Evolutionary conservation across 176 grass and related monocot genomes (phyloP).

Genomic region (Musa acuminata): DNA sequence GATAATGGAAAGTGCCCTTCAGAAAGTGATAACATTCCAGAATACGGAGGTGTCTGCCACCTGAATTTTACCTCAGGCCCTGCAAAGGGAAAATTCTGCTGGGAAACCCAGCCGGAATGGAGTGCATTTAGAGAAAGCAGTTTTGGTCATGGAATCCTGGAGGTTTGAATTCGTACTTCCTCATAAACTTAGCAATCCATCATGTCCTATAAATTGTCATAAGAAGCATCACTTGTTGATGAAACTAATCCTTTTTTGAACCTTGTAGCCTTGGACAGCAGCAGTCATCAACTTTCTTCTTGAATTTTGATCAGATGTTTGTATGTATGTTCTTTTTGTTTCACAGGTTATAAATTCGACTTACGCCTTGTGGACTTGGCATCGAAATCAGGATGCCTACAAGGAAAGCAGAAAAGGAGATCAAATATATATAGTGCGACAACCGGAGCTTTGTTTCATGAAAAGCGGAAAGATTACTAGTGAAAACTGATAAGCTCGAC

Average conservation of each 20-base stretch:
- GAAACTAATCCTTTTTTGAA: too few relatives aligned
- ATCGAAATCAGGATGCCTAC: conserved; percentile 79
- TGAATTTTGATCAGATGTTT: neutral
- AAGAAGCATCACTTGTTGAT: too few relatives aligned
- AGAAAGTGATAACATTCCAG: conserved; percentile 42
- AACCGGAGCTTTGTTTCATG: conserved; percentile 35
- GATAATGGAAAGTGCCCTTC: conserved; percentile 68
- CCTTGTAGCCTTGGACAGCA: neutral
- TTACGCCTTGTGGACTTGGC: conserved; percentile 93
- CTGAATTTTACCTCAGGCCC: conserved; percentile 69
- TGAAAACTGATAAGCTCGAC: too few relatives aligned
- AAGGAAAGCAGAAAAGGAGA: conserved; percentile 47
- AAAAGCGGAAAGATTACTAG: neutral
- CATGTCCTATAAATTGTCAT: too few relatives aligned
- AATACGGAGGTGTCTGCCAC: conserved; percentile 80
- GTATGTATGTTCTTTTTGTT: neutral
- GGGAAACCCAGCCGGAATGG: conserved; percentile 71
- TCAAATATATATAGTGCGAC: conserved; percentile 82
- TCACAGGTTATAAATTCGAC: conserved; percentile 77
- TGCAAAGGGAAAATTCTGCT: conserved; percentile 83
- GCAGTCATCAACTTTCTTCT: neutral
- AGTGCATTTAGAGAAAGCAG: conserved; percentile 91
- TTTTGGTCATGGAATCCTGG: conserved; percentile 84
- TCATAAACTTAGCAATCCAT: too few relatives aligned
- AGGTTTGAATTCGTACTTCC: conserved; percentile 26